A percentile compares a stretch with the other conserved stretches of the same genome.
phyloP scores from a whole-genome alignment of 108 stramenopile species.

The Cyclotella choctawhatcheeana region DNA sequence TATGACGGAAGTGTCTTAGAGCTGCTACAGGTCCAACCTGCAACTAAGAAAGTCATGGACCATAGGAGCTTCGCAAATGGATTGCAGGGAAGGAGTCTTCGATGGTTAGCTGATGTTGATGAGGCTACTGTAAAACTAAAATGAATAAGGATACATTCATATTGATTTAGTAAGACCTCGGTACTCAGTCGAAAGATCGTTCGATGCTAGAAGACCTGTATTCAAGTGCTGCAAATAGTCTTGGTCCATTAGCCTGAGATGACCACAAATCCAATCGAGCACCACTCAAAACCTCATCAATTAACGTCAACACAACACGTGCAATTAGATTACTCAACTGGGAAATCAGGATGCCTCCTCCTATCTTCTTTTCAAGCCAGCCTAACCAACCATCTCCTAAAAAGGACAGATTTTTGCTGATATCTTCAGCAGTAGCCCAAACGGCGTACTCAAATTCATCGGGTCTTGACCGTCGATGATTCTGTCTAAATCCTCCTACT shows the following conservation, averaged over 20 bases:
- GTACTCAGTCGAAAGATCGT: neutral
- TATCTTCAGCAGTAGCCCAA: constrained; percentile 76
- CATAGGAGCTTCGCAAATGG: constrained; percentile 96
- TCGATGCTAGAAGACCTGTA: constrained; percentile 33
- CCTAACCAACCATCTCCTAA: constrained; percentile 83
- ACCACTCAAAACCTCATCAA: constrained; percentile 84
- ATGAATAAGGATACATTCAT: neutral
- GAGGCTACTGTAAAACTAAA: constrained; percentile 13
- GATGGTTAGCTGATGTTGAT: constrained; percentile 47
- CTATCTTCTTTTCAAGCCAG: constrained; percentile 85
- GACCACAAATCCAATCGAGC: constrained; percentile 89
- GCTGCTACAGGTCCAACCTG: constrained; percentile 87
- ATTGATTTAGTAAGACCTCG: too few relatives aligned
- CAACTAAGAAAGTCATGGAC: constrained; percentile 90
- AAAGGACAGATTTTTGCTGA: constrained; percentile 78
- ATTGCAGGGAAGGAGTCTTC: constrained; percentile 71
- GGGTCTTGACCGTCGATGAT: constrained; percentile 61
- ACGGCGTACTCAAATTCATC: constrained; percentile 90
- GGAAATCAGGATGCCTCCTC: constrained; percentile 76
- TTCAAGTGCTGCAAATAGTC: constrained; percentile 83
- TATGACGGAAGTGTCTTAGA: constrained; percentile 93
- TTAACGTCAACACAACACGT: constrained; percentile 79
- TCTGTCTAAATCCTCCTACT: constrained; percentile 59
- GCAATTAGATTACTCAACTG: constrained; percentile 91
- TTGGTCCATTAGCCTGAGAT: constrained; percentile 81